Percentiles rank a stretch among this genome's conserved stretches.
phyloP scores from a whole-genome alignment of 305 asterid genomes.

The Fraxinus platypoda region DNA sequence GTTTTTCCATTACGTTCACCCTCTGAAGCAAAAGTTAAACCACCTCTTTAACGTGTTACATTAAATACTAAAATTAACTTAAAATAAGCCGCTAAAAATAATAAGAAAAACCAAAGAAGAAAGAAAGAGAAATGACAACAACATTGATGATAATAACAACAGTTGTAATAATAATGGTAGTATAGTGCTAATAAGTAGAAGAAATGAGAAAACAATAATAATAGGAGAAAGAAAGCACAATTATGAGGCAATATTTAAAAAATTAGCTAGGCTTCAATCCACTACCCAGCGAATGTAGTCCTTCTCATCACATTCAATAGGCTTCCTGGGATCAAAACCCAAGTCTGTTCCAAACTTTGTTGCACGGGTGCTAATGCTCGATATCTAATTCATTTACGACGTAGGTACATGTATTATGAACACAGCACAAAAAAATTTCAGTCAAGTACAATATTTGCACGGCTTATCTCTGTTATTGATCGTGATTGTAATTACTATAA shows the following conservation, averaged over 20 bases:
- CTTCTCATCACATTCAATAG: constrained; percentile 63
- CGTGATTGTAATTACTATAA: no score
- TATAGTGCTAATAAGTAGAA: not conserved
- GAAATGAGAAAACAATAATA: not conserved
- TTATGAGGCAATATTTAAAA: constrained; percentile 13
- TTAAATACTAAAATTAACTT: no score
- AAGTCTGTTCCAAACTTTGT: constrained; percentile 39
- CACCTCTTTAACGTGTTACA: constrained; percentile 17
- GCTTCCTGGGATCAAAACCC: constrained; percentile 53
- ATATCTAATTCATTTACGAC: constrained; percentile 51
- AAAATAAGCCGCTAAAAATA: no score
- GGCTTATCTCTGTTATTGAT: no score
- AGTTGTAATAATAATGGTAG: not conserved
- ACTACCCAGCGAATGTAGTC: constrained; percentile 82
- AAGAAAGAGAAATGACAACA: not conserved
- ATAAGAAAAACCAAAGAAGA: no score
- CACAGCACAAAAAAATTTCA: not conserved
- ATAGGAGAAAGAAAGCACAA: not conserved
- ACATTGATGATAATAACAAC: not conserved
- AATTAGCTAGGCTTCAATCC: constrained; percentile 28
- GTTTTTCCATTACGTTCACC: constrained; percentile 30
- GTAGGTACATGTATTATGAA: not conserved
- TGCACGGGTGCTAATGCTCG: constrained; percentile 82
- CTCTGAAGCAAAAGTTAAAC: constrained; percentile 25
- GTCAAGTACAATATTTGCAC: no score